Conservation (phyloP, 768 basidiomycete genomes). For the Collybiopsis luxurians region DNA sequence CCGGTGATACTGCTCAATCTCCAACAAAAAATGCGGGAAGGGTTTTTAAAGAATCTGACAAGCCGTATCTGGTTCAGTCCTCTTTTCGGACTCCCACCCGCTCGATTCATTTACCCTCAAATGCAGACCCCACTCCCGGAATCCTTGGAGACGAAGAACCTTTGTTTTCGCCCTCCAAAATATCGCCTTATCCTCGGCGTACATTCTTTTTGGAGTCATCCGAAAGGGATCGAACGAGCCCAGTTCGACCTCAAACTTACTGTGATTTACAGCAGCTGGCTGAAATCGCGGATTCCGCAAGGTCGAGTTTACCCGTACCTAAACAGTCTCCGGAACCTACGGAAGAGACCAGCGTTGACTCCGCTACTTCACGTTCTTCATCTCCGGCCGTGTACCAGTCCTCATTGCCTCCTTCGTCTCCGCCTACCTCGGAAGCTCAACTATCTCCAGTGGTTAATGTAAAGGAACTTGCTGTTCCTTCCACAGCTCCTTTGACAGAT, state of each 20-base stretch:
- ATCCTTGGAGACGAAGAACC: no score
- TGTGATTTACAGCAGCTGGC: not conserved
- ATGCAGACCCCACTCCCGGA: not conserved
- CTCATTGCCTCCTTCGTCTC: slow-evolving; percentile 3
- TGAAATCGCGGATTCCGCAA: not conserved
- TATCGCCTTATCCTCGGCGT: slow-evolving; percentile 3
- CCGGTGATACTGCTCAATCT: no score
- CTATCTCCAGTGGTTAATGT: not conserved
- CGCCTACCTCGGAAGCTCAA: slow-evolving; percentile 3
- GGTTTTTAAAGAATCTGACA: no score
- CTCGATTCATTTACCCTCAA: not conserved
- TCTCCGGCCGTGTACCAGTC: not conserved
- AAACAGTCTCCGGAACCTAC: not conserved
- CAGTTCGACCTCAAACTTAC: not conserved
- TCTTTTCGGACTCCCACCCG: not conserved
- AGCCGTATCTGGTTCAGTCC: no score
- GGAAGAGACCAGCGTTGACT: not conserved
- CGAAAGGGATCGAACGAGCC: not conserved
- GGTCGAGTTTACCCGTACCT: not conserved
- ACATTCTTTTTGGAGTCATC: slow-evolving; percentile 3
- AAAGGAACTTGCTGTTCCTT: not conserved
- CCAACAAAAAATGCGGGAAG: no score
- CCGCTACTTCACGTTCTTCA: not conserved
- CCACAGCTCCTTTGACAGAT: not conserved
- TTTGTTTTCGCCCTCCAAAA: slow-evolving; percentile 1